Evolutionary conservation across 805 yeast species (phyloP).

Genomic region (Saccharomycopsis sp.): DNA sequence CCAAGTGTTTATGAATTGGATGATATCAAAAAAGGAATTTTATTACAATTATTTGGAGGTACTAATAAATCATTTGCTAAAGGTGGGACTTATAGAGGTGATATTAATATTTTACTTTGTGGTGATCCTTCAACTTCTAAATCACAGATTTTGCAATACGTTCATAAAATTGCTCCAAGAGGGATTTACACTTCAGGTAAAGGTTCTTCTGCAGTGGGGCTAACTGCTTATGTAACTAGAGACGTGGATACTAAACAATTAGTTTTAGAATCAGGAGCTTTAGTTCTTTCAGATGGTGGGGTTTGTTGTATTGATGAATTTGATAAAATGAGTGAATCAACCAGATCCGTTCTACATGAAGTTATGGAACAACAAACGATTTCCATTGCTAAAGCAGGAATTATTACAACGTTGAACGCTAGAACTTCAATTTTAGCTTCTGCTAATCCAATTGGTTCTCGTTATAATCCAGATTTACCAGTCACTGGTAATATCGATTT

Average conservation of each 20-base stretch:
- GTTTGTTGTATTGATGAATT: constrained; percentile 98
- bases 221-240: constrained; percentile 93
- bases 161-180: constrained; percentile 95
- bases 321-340: constrained; percentile 92
- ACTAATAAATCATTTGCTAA: constrained; percentile 78
- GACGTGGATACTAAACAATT: constrained; percentile 90
- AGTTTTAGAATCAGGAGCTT: constrained; percentile 92
- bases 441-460: constrained; percentile 97
- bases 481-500: constrained; percentile 92
- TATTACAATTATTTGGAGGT: constrained; percentile 92
- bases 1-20: constrained; percentile 96
- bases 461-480: constrained; percentile 91
- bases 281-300: constrained; percentile 97
- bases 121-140: constrained; percentile 99
- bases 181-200: constrained; percentile 98
- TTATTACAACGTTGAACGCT: constrained; percentile 95
- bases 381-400: constrained; percentile 97
- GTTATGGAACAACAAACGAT: constrained; percentile 99
- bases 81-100: constrained; percentile 96
- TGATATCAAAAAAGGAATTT: constrained; percentile 91
- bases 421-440: constrained; percentile 95
- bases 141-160: constrained; percentile 88
- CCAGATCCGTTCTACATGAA: constrained; percentile 98
- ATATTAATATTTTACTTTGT: constrained; percentile 79
- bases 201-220: constrained; percentile 98